phyloP scores from a whole-genome alignment of 257 asterid species.

The Fraxinus cuspidata region DNA sequence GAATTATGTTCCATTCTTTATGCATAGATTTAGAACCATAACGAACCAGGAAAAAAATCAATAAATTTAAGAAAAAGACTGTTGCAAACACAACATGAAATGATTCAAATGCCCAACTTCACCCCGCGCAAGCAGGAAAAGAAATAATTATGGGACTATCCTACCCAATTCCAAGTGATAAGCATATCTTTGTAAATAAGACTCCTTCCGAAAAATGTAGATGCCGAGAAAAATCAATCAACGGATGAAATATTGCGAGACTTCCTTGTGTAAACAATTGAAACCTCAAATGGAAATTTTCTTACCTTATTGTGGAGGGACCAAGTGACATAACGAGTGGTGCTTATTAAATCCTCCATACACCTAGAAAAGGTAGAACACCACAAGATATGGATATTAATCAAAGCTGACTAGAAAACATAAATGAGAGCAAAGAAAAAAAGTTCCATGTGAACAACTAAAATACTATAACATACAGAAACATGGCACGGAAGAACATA shows the following conservation, averaged over 20 bases:
- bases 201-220: not conserved
- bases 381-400: conserved; percentile 12
- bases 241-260: not conserved
- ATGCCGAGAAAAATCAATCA: not conserved
- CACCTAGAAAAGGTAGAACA: conserved; percentile 56
- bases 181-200: not conserved
- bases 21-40: too few relatives aligned
- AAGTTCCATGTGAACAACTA: conserved; percentile 3
- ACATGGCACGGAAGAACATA: not conserved
- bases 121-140: too few relatives aligned
- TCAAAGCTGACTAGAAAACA: conserved; percentile 3
- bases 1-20: not conserved
- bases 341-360: conserved; percentile 95
- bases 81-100: too few relatives aligned
- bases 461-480: not conserved
- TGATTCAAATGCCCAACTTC: too few relatives aligned
- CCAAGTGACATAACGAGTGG: conserved; percentile 97
- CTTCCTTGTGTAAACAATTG: not conserved
- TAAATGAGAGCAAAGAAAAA: conserved; percentile 8
- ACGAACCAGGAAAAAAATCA: too few relatives aligned
- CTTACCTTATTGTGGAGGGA: conserved; percentile 95
- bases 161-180: not conserved
- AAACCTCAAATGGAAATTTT: conserved; percentile 8
- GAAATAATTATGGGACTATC: too few relatives aligned
- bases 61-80: too few relatives aligned